Evolutionary conservation across 2,329 filamentous ascomycete genomes (phyloP), one percentile per base, ranked within the genome.

Genomic region (Aspergillus floridensis): DNA sequence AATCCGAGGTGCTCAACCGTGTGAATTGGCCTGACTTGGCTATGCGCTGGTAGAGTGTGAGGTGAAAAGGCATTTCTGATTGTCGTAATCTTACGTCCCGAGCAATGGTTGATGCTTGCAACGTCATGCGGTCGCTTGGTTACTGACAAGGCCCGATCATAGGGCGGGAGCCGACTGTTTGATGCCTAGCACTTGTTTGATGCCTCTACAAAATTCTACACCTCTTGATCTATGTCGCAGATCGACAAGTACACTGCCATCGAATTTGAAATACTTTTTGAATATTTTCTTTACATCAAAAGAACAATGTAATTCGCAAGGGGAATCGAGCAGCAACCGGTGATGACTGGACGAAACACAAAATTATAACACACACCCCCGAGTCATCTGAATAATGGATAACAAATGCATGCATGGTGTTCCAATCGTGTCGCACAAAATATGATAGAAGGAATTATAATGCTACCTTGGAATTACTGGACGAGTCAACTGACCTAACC

Each of bases 1-100:
- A 78, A 78, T 73, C 75, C 73, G 72, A 78, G 67, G 64, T 65
- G 69, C 75, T 76, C 74, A 78, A 74, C 76, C 75, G 76, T 75
- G 65, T 57, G 50, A 63, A 59, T 52, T 61, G 63, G 60, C 58
- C 59, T 48, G 46, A 26, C 26, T 46, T 48, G 54, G 61, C 54
- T 60, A 26, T 46, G 73, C 73, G 76, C 75, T 78, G 76, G 76
- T 76, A 64, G 75, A 73, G 76, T 70, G 68, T 78, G 76, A 73
- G 74, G 75, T 74, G 53, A 62, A 70, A 70, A 72, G 76, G 76
- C 75, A 77, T 77, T 71, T 78, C 76, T 78, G 76, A 78, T 69
- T 60, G 58, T 59, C 59, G 29, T 52, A 53, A 54, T 24, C 16
- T 16, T 41, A 12, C 31, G n/a, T 53, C 14, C 38, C 1, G 38